phyloP scores from a whole-genome alignment of 352 stramenopile genomes.

The Phytophthora meadii region DNA sequence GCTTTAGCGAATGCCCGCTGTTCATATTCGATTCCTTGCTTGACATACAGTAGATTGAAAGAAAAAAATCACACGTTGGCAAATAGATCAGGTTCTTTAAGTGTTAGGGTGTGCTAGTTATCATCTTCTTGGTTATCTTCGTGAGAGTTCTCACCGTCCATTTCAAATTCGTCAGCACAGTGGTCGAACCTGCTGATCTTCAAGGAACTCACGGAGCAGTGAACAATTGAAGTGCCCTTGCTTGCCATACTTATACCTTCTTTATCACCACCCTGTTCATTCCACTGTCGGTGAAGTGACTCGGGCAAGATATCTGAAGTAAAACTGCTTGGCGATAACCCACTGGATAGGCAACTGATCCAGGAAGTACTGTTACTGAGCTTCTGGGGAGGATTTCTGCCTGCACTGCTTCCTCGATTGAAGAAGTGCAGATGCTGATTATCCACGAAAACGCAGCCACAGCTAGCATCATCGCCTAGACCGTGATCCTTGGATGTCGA shows the following conservation, averaged over 20 bases:
- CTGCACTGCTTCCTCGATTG: conserved; percentile 46
- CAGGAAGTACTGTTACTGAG: conserved; percentile 11
- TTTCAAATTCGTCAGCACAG: conserved; percentile 1
- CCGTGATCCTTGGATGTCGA: conserved; percentile 80
- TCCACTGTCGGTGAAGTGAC: background rate
- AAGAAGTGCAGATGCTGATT: conserved; percentile 62
- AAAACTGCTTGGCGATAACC: conserved; percentile 5
- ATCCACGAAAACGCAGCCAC: conserved; percentile 74
- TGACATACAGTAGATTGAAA: conserved; percentile 26
- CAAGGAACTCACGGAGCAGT: background rate
- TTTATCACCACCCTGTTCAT: background rate
- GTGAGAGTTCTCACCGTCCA: background rate
- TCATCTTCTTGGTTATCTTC: conserved; percentile 39
- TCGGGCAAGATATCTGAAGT: background rate
- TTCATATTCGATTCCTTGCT: conserved; percentile 42
- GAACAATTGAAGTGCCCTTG: conserved; percentile 2
- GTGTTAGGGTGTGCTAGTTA: conserved; percentile 8
- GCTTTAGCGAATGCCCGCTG: conserved; percentile 16
- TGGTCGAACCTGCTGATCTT: conserved; percentile 14
- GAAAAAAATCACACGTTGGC: conserved; percentile 31
- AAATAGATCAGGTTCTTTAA: conserved; percentile 20
- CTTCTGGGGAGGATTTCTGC: conserved; percentile 23
- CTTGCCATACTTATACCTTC: background rate
- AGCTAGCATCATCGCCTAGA: conserved; percentile 62
- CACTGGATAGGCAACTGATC: conserved; percentile 17